Evolutionary conservation across 83 land plant genomes (phyloP).

Genomic region (Diphasiastrum complanatum): DNA sequence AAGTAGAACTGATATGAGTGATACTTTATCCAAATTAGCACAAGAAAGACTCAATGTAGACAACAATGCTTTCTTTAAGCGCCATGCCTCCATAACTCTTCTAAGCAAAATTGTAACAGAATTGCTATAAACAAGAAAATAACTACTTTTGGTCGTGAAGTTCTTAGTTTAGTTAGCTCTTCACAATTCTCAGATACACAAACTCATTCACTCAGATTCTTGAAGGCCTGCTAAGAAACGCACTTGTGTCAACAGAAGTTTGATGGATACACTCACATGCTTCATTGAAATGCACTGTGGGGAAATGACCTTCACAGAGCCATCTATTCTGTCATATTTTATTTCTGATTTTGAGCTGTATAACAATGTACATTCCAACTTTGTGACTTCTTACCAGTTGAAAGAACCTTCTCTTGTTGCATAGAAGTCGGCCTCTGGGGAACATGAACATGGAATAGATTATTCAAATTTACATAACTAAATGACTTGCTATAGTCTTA

Average conservation of each 20-base stretch:
- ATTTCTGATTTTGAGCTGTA: not conserved
- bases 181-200: too few relatives aligned
- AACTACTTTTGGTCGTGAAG: too few relatives aligned
- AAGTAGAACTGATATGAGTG: not conserved
- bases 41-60: not conserved
- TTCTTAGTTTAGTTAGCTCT: too few relatives aligned
- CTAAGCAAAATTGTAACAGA: not conserved
- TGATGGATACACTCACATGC: too few relatives aligned
- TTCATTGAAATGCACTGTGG: too few relatives aligned
- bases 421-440: slow-evolving; percentile 5
- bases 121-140: too few relatives aligned
- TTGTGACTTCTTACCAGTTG: slow-evolving; percentile 22
- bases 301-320: too few relatives aligned
- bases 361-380: not conserved
- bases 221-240: too few relatives aligned
- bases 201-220: too few relatives aligned
- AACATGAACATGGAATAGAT: not conserved
- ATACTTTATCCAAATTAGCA: not conserved
- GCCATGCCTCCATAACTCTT: too few relatives aligned
- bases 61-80: not conserved
- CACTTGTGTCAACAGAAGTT: too few relatives aligned
- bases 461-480: not conserved
- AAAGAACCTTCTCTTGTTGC: slow-evolving; percentile 18
- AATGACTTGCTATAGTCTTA: not conserved
- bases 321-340: too few relatives aligned